These are phyloP conservation scores for Euphorbia schlechtendalii DNA, from an alignment of 441 rosid species.

Conservation along the genomic window DNA sequence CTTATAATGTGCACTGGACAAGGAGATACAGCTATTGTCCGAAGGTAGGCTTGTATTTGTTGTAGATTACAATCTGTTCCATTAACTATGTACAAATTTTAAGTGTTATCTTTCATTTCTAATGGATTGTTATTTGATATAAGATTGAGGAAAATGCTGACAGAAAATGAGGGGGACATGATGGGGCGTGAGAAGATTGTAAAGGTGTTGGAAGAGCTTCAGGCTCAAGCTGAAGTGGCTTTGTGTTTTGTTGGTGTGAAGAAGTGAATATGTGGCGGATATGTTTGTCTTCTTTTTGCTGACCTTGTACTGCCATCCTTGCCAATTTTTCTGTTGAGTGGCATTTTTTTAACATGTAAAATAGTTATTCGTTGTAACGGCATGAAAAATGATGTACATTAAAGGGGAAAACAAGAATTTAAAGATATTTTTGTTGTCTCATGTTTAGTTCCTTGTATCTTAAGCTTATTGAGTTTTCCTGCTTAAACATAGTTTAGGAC, in stretches of 20 bases:
- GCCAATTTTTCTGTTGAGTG: neutral
- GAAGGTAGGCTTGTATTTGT: conserved; percentile 65
- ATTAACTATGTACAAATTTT: neutral
- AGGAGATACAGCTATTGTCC: conserved; percentile 81
- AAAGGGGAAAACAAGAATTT: neutral
- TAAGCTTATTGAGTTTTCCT: neutral
- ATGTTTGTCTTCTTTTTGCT: neutral
- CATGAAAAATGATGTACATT: conserved; percentile 7
- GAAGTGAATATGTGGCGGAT: conserved; percentile 27
- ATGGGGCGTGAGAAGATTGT: conserved; percentile 63
- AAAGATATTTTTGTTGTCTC: neutral
- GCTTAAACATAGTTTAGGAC: too few relatives aligned
- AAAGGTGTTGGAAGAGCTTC: conserved; percentile 85
- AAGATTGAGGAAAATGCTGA: conserved; percentile 78
- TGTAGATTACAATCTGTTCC: neutral
- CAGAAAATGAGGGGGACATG: conserved; percentile 39
- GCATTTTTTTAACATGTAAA: neutral
- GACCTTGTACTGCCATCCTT: neutral
- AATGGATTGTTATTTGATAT: neutral
- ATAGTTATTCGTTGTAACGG: neutral
- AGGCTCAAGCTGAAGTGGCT: conserved; percentile 95
- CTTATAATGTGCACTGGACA: conserved; percentile 91
- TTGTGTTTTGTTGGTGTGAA: conserved; percentile 83
- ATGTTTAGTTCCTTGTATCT: neutral
- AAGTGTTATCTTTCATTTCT: conserved; percentile 1